Percentiles rank a stretch among this genome's conserved stretches.
Evolutionary conservation across 1,139 yeast species (phyloP).

Genomic region (Hyphopichia wangnamkhiaoensis): DNA sequence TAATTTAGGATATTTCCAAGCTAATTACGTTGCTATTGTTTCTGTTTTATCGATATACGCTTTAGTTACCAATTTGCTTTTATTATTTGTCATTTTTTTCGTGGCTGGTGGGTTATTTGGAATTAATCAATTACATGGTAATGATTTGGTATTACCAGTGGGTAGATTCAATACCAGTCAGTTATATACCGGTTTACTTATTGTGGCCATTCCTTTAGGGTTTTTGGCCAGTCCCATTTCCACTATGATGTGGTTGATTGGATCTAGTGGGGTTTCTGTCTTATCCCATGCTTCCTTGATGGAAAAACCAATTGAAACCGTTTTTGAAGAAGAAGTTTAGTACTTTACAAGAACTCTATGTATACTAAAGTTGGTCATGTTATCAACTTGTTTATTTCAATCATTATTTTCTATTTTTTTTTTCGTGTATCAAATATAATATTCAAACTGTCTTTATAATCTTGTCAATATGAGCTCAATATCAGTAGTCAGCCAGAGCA

Average conservation of each 20-base stretch:
- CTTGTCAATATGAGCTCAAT: too few relatives aligned
- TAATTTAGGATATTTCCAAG: conserved; percentile 83
- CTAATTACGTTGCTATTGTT: conserved; percentile 80
- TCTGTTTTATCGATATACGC: conserved; percentile 58
- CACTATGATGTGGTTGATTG: conserved; percentile 94
- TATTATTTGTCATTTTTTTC: conserved; percentile 76
- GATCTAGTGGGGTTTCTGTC: conserved; percentile 86
- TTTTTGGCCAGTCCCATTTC: conserved; percentile 92
- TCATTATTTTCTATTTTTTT: too few relatives aligned
- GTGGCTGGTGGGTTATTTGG: conserved; percentile 73
- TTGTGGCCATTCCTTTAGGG: conserved; percentile 83
- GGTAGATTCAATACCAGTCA: conserved; percentile 76
- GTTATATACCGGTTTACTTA: conserved; percentile 81
- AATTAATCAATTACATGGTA: conserved; percentile 76
- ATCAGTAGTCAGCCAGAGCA: too few relatives aligned
- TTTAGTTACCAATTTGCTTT: conserved; percentile 77
- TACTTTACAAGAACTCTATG: background rate
- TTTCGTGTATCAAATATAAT: background rate
- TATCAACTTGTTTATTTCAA: background rate
- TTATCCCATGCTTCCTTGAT: conserved; percentile 89
- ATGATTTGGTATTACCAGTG: conserved; percentile 73
- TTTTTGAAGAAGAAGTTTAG: conserved; percentile 81
- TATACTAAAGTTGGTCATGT: background rate
- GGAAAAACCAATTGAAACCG: conserved; percentile 98
- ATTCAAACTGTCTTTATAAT: too few relatives aligned